phyloP scores from a whole-genome alignment of 805 yeast genomes.

The Lachancea sp. region DNA sequence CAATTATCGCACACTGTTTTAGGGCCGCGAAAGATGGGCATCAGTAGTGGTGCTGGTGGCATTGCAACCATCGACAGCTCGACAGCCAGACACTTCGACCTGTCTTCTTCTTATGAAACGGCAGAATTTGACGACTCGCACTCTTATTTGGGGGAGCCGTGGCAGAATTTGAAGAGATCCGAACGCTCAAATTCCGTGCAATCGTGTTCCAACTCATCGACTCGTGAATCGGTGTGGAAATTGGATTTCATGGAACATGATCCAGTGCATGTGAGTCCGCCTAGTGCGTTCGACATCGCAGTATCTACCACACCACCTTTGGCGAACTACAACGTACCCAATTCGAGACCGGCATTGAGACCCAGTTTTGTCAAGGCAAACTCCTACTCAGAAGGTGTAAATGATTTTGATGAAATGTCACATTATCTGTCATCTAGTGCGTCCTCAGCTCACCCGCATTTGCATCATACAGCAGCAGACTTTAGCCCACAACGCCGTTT shows the following conservation, averaged over 20 bases:
- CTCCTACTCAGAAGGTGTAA: constrained; percentile 8
- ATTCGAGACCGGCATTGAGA: neutral
- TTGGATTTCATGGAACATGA: constrained; percentile 4
- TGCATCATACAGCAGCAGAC: neutral
- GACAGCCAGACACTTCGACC: neutral
- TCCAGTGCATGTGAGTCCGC: neutral
- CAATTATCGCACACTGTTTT: too few relatives aligned
- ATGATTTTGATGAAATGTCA: constrained; percentile 6
- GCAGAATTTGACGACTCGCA: constrained; percentile 1
- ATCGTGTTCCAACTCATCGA: neutral
- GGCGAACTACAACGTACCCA: neutral
- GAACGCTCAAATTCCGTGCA: constrained; percentile 2
- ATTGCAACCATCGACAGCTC: neutral
- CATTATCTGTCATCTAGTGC: neutral
- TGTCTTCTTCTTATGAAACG: neutral
- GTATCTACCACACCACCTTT: neutral
- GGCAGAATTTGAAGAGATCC: constrained; percentile 2
- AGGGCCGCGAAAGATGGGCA: too few relatives aligned
- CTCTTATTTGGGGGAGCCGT: neutral
- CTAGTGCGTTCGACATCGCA: neutral
- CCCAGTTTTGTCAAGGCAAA: constrained; percentile 4
- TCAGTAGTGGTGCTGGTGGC: neutral
- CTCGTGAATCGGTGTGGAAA: constrained; percentile 3
- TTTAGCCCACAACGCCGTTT: neutral
- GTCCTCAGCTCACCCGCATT: neutral